phyloP scores from a whole-genome alignment of 2,329 filamentous ascomycete genomes.

The Penicillium verrucosum region DNA sequence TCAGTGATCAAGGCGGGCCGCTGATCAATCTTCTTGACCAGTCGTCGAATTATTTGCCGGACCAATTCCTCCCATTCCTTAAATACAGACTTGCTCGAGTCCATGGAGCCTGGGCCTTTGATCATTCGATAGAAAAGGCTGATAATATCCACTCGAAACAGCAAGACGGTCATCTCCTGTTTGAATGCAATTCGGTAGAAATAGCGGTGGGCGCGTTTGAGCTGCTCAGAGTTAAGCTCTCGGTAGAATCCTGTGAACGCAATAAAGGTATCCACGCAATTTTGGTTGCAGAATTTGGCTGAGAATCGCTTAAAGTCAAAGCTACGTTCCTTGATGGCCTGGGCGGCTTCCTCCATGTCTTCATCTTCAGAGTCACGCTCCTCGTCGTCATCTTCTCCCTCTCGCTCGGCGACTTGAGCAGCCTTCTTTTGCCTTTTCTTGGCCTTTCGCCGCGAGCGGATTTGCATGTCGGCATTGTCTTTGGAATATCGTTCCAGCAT shows the following conservation, averaged over 20 bases:
- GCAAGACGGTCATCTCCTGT: slow-evolving; percentile 80
- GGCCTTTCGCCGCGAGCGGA: slow-evolving; percentile 73
- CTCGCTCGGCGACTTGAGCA: slow-evolving; percentile 41
- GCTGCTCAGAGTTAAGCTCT: slow-evolving; percentile 73
- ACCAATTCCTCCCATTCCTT: slow-evolving; percentile 90
- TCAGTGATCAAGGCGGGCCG: slow-evolving; percentile 83
- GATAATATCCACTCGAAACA: slow-evolving; percentile 89
- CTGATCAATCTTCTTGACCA: slow-evolving; percentile 79
- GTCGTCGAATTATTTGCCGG: slow-evolving; percentile 76
- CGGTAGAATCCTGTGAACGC: slow-evolving; percentile 74
- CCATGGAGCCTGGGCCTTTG: slow-evolving; percentile 76
- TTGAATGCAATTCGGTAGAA: slow-evolving; percentile 95
- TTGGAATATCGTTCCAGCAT: slow-evolving; percentile 93
- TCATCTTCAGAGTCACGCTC: slow-evolving; percentile 65
- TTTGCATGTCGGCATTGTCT: slow-evolving; percentile 88
- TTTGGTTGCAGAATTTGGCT: slow-evolving; percentile 75
- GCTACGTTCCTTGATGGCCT: slow-evolving; percentile 74
- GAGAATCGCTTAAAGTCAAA: slow-evolving; percentile 90
- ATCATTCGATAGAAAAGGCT: slow-evolving; percentile 86
- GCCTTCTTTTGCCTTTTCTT: slow-evolving; percentile 64
- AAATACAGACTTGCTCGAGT: slow-evolving; percentile 63
- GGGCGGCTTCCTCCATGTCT: slow-evolving; percentile 68
- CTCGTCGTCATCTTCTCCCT: slow-evolving; percentile 56
- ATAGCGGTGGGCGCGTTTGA: slow-evolving; percentile 90
- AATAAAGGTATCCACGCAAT: slow-evolving; percentile 84